A percentile compares a stretch with the other conserved stretches of the same genome.
These are phyloP conservation scores for Rhodocollybia butyracea DNA, from an alignment of 768 basidiomycete genomes.

Conservation along the genomic window DNA sequence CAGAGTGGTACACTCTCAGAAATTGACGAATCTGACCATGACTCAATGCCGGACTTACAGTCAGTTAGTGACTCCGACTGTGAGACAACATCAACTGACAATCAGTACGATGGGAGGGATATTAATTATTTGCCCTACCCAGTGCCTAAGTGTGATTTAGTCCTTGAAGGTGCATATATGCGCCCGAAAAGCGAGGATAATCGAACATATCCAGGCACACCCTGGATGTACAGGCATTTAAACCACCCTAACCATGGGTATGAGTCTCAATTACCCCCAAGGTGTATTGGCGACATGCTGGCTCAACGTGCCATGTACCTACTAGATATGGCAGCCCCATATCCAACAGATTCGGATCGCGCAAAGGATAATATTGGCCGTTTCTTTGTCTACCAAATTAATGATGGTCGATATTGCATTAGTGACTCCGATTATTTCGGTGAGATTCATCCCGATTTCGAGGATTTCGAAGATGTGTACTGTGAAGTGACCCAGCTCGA, in stretches of 20 bases:
- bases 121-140: too few species aligned
- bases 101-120: neutral
- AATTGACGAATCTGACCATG: neutral
- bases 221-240: constrained; percentile 1
- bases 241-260: neutral
- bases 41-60: neutral
- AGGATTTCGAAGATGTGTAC: neutral
- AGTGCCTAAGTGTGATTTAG: too few species aligned
- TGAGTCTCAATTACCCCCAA: neutral
- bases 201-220: neutral
- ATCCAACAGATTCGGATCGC: neutral
- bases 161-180: neutral
- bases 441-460: neutral
- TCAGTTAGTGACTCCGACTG: too few species aligned
- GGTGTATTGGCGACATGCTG: neutral
- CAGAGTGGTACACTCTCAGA: too few species aligned
- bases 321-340: constrained; percentile 1
- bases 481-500: neutral
- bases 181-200: neutral
- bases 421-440: constrained; percentile 1
- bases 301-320: constrained; percentile 4
- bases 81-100: too few species aligned
- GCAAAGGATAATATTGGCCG: neutral
- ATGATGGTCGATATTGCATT: neutral
- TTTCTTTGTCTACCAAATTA: neutral